Base-by-base conservation (phyloP, 202 grass and related monocot species). In the Digitaria exilis region DNA sequence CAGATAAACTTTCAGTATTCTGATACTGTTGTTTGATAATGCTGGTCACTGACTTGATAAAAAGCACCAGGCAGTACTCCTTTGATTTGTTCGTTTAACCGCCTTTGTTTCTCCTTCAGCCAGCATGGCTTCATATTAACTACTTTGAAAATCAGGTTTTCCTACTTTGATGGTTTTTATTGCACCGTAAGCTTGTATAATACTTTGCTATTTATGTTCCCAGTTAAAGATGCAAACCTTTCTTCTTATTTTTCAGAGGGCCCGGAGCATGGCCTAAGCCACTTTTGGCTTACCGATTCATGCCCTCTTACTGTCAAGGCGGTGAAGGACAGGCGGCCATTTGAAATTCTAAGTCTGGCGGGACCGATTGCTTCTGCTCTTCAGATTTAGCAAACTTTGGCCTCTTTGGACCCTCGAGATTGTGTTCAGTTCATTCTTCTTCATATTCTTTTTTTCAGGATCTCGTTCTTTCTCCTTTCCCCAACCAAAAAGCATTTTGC, bases 271-370 rank as follows among this genome's bases (percentile, higher is more conserved):
- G 88, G 90, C 37, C 87, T 99, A 66, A 92, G 82, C 84, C 81
- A 99, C 79, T 99, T 96, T 78, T 96, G 96, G 96, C 94, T 96
- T 55, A 99, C 96, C 12, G 93, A 99, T 85, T 99, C 96, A 22
- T 99, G 96, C 67, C 91, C 93, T n/a, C 82, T 91, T 39, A 99
- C 96, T 12, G 89, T 94, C 48, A 87, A 92, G 50, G 93, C 85
- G 44, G 90, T 99, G 44, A 88, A 90, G 84, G 88, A 92, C 77
- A 89, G 73, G 21, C 67, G 24, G 64, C 96, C 96, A 9, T 99
- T 99, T 63, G 96, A 99, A 89, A 79, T 99, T 81, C 77, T 99
- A 42, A 99, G 93, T 51, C 88, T 99, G 60, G 83, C 96, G n/a
- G 89, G 79, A 81, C 50, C 89, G 15, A 96, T 99, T 85, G 87